A percentile compares a stretch with the other conserved stretches of the same genome.
Evolutionary conservation across 2,329 filamentous ascomycete genomes (phyloP).

Genomic region (Colletotrichum liaoningense): DNA sequence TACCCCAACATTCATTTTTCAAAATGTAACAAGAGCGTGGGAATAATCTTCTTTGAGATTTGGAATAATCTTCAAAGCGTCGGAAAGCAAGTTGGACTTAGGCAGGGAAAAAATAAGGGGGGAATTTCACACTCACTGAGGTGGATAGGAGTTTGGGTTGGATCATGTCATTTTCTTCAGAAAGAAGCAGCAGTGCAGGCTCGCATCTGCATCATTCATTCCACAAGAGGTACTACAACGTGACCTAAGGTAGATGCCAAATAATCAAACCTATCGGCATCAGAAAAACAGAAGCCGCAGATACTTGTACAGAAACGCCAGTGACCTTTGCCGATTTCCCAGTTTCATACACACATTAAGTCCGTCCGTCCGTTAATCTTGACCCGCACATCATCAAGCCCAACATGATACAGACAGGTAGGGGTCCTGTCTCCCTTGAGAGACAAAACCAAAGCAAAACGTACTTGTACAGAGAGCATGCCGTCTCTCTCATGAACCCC

Average conservation of each 20-base stretch:
- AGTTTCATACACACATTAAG: constrained; percentile 11
- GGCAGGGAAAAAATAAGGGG: background rate
- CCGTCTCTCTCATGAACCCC: too few species aligned
- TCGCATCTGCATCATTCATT: background rate
- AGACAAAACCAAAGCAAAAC: background rate
- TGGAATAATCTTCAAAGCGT: background rate
- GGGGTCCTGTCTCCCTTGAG: too few species aligned
- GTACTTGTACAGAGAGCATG: background rate
- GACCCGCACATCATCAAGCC: background rate
- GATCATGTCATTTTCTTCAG: background rate
- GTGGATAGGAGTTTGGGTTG: background rate
- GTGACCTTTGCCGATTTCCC: background rate
- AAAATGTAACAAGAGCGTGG: background rate
- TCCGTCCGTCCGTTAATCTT: background rate
- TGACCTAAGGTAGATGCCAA: background rate
- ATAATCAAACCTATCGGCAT: background rate
- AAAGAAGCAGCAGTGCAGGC: background rate
- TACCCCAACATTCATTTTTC: background rate
- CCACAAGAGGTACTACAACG: background rate
- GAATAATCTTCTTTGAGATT: background rate
- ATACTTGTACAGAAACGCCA: constrained; percentile 1
- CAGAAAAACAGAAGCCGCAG: background rate
- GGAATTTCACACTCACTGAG: background rate
- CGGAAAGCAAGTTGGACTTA: background rate
- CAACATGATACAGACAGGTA: background rate